These are phyloP conservation scores for Cryomyces antarcticus DNA, from an alignment of 495 filamentous ascomycete genomes.

Conservation along the genomic window DNA sequence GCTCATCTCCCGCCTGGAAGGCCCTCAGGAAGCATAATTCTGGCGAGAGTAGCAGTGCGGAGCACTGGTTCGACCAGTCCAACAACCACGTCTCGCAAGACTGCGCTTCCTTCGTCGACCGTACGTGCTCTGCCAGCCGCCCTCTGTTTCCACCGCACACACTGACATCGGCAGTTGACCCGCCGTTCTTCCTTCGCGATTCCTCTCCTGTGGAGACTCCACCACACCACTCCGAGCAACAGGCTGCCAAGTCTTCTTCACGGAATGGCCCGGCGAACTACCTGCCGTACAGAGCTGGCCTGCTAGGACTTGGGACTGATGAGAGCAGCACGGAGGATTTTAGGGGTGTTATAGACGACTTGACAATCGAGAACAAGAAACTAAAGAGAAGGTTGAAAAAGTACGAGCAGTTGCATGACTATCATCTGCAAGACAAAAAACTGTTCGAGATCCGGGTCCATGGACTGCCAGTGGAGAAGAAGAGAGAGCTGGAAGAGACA, in stretches of 20 bases:
- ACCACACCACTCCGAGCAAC: constrained; percentile 4
- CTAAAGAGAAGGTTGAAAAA: constrained; percentile 47
- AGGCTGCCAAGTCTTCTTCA: not conserved
- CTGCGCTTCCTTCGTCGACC: constrained; percentile 11
- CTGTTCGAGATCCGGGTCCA: constrained; percentile 62
- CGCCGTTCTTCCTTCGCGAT: constrained; percentile 20
- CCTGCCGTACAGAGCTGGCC: constrained; percentile 4
- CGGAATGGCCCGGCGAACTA: not conserved
- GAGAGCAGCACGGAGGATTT: constrained; percentile 19
- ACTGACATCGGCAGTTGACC: constrained; percentile 11
- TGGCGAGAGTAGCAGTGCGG: constrained; percentile 22
- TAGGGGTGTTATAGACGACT: constrained; percentile 21
- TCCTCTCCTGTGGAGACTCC: constrained; percentile 16
- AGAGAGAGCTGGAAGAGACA: constrained; percentile 50
- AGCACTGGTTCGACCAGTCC: constrained; percentile 21
- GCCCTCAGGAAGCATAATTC: constrained; percentile 14
- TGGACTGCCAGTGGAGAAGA: constrained; percentile 41
- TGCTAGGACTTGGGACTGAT: constrained; percentile 3
- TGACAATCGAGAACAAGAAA: constrained; percentile 30
- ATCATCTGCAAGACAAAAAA: constrained; percentile 40
- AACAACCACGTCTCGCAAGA: constrained; percentile 17
- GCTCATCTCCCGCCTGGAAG: not conserved
- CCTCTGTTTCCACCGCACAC: not conserved
- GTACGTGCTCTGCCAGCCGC: constrained; percentile 4
- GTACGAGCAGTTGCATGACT: constrained; percentile 40